Evolutionary conservation across 2,329 filamentous ascomycete genomes (phyloP), one percentile per base, ranked within the genome.

Genomic region (Fusarium sulawesiense): DNA sequence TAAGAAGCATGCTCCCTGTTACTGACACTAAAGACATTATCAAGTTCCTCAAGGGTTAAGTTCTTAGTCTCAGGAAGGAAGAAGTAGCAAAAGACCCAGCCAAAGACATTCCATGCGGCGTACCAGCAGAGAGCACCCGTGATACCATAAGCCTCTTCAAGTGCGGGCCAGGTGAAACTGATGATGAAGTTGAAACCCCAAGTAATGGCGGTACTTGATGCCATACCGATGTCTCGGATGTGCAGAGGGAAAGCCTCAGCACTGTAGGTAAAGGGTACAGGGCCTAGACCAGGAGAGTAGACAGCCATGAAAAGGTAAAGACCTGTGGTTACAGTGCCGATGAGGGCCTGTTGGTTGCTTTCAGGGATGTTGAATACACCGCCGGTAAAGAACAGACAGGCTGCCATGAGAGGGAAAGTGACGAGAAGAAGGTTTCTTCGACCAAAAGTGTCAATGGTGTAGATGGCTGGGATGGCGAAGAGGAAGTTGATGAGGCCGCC

Each of bases 211-310:
- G 80, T 82, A 16, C 80, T 79, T 0, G 84, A 79, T 0, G 84
- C 83, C 86, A 88, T 88, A 16, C 86, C 86, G 56, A 86, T 82
- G 12, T 85, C 84, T 50, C 87, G 83, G 13, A 88, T 83, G 46
- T 88, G 87, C 0, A 88, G 77, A 1, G 87, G 86, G 68, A 88
- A 88, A 0, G 86, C 87, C 68, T 89, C 87, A 2, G 87, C 87
- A 0, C 85, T 87, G 73, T 89, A 89, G 0, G 86, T 88, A 68
- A 88, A 88, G 0, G 87, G 86, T 0, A 89, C 87, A 0, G 87
- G 86, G 0, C 87, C 87, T 50, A 87, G 84, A 18, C 87, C 86
- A 0, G 86, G 85, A 0, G 80, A 82, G 70, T 83, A 83, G 14
- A 81, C 75, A 2, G 79, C 77, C 68, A 79, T 80, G 56, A 83